phyloP scores from a whole-genome alignment of 2,329 filamentous ascomycete genomes.

The Neofusicoccum sp. region DNA sequence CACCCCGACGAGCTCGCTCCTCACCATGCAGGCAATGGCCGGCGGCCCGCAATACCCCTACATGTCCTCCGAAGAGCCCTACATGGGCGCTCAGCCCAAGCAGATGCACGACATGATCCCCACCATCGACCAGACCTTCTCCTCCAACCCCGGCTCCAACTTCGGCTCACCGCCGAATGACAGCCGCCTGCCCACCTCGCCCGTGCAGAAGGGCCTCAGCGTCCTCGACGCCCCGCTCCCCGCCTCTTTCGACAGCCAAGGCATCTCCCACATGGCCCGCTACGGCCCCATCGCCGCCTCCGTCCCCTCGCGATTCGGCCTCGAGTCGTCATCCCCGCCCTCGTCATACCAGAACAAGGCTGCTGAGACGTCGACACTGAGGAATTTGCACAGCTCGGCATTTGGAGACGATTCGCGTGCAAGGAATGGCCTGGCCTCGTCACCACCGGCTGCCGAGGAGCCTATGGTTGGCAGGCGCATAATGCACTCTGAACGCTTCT shows the following conservation, averaged over 20 bases:
- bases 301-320: constrained; percentile 85
- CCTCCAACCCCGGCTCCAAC: constrained; percentile 60
- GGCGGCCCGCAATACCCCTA: constrained; percentile 42
- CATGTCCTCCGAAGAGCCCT: constrained; percentile 45
- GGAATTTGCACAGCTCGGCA: constrained; percentile 65
- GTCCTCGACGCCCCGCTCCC: constrained; percentile 90
- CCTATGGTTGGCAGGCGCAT: constrained; percentile 63
- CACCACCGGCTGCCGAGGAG: constrained; percentile 66
- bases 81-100: constrained; percentile 33
- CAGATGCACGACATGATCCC: constrained; percentile 54
- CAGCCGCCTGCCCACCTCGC: constrained; percentile 74
- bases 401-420: constrained; percentile 72
- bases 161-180: constrained; percentile 86
- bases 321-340: constrained; percentile 82
- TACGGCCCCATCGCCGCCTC: constrained; percentile 91
- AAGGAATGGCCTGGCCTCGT: constrained; percentile 48
- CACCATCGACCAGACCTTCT: constrained; percentile 61
- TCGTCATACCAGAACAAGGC: constrained; percentile 61
- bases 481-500: constrained; percentile 67
- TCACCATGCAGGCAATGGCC: constrained; percentile 58
- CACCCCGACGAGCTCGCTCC: constrained; percentile 73
- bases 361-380: constrained; percentile 64
- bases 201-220: constrained; percentile 74
- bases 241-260: constrained; percentile 94
- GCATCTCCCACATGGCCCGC: constrained; percentile 86